phyloP scores from a whole-genome alignment of 768 basidiomycete genomes.

The Lactarius deliciosus region DNA sequence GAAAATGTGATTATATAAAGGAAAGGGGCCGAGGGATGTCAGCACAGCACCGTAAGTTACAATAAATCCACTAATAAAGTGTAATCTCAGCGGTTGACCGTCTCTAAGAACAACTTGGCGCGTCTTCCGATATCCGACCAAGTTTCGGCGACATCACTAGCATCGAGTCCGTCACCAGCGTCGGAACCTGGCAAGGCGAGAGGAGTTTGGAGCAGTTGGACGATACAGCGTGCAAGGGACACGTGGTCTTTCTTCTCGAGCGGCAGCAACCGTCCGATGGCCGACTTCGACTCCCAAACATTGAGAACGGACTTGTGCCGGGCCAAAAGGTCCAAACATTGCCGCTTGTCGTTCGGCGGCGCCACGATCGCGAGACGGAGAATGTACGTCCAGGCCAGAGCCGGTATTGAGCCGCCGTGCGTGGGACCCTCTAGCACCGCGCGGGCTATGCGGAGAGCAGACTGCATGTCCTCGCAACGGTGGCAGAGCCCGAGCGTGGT shows the following conservation, averaged over 20 bases:
- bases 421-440: neutral
- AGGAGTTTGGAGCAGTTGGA: neutral
- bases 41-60: neutral
- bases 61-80: neutral
- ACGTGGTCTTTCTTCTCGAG: slow-evolving; percentile 21
- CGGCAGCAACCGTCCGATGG: neutral
- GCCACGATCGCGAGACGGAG: slow-evolving; percentile 21
- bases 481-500: slow-evolving; percentile 20
- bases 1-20: neutral
- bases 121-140: slow-evolving; percentile 15
- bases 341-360: neutral
- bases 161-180: neutral
- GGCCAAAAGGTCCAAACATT: slow-evolving; percentile 24
- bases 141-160: neutral
- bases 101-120: slow-evolving; percentile 10
- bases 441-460: slow-evolving; percentile 14
- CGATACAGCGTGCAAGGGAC: slow-evolving; percentile 12
- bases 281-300: slow-evolving; percentile 4
- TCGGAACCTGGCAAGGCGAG: neutral
- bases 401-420: neutral
- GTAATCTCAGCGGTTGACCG: neutral
- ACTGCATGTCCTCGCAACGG: slow-evolving; percentile 6
- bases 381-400: slow-evolving; percentile 14
- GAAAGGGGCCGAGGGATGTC: neutral
- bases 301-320: slow-evolving; percentile 7